Conservation (phyloP, 371 early-diverging fungal genomes). For the Mucor mucedo region DNA sequence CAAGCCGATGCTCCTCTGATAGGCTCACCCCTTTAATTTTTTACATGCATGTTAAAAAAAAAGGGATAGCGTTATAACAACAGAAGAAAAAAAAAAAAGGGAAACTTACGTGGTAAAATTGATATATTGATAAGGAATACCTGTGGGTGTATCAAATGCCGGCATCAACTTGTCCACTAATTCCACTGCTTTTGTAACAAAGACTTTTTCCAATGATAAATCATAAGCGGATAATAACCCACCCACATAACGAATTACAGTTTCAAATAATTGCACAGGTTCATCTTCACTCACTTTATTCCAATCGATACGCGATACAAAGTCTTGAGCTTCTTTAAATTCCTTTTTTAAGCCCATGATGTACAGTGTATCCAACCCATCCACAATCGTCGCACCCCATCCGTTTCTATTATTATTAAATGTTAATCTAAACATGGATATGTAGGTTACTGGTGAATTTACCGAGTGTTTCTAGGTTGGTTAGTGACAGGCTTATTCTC, state of each 20-base stretch:
- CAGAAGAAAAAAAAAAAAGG: too few relatives aligned
- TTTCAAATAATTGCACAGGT: constrained; percentile 75
- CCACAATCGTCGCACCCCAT: constrained; percentile 74
- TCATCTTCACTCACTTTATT: constrained; percentile 17
- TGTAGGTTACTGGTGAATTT: too few relatives aligned
- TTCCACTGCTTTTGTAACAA: constrained; percentile 55
- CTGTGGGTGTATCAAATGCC: constrained; percentile 64
- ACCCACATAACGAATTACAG: constrained; percentile 87
- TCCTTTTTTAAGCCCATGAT: constrained; percentile 79
- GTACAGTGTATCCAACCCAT: constrained; percentile 80
- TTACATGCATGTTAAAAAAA: not conserved
- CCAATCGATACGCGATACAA: constrained; percentile 60
- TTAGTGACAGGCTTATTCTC: constrained; percentile 59
- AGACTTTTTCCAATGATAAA: constrained; percentile 51
- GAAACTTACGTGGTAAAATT: constrained; percentile 42
- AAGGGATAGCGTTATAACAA: too few relatives aligned
- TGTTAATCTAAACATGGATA: not conserved
- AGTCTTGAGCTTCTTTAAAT: constrained; percentile 68
- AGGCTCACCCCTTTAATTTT: constrained; percentile 32
- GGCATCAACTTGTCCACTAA: constrained; percentile 60
- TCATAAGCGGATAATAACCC: constrained; percentile 85
- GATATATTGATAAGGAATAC: constrained; percentile 62
- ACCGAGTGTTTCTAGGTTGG: constrained; percentile 56
- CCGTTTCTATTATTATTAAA: constrained; percentile 28
- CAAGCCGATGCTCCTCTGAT: constrained; percentile 36